Base-by-base conservation (phyloP, 352 stramenopile species). In the Globisporangium recalcitrans region DNA sequence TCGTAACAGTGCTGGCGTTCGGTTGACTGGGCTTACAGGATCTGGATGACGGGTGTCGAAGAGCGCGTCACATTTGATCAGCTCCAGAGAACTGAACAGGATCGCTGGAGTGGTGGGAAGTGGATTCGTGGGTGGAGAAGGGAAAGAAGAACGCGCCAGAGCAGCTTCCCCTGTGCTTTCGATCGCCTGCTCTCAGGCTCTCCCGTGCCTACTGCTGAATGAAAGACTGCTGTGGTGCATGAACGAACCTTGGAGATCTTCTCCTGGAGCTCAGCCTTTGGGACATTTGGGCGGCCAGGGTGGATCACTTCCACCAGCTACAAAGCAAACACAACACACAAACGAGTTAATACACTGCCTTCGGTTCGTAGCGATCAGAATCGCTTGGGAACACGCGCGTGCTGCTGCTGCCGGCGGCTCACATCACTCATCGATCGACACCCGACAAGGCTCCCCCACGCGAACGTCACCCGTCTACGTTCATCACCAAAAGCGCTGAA, bases 241-340 rank as follows among this genome's bases (percentile, higher is more conserved):
- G n/a, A 49, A 71, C 80, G 67, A 73, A 99, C 97, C 80, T 98
- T 97, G 68, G 91, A 85, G 65, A 99, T 82, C 80, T 98, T 98
- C 73, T 99, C 97, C 74, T 98, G 84, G 58, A 99, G 90, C 78
- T 99, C 97, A 44, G 88, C 85, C 81, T 98, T 98, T 63, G 96
- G 80, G 32, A 99, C 96, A 82, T 99, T 99, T 38, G 97, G 82
- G 67, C 96, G 85, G 65, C 95, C 96, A 62, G 97, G 97, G 82
- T 99, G 97, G 77, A 99, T 95, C 65, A 99, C 94, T 77, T 99
- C 97, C 44, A 99, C 90, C 64, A 99, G 69, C 90, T 97, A 77
- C n/a, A 57, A 7, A 58, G 40, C 19, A 58, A 31, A 10, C 52
- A 60, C 62, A 31, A 16, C 26, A 16, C 31, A 60, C 58, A 31